Base-by-base conservation (phyloP, 2,329 filamentous ascomycete species). In the Hyphodiscus sp. region DNA sequence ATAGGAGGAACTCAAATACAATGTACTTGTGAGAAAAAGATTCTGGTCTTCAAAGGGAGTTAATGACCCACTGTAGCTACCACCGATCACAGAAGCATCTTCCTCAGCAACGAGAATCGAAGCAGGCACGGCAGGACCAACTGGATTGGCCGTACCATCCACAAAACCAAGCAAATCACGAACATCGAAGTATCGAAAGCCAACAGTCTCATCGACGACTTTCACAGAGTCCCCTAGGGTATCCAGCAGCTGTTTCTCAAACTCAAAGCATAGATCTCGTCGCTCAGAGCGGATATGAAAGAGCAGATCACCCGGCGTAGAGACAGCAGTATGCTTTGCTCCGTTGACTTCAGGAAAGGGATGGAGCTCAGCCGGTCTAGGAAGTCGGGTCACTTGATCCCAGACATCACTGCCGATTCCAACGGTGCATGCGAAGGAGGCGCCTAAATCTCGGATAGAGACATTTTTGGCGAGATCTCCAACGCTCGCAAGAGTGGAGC, bases 151-250 rank as follows among this genome's bases (percentile, higher is more conserved):
- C 0, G 79, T 83, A 16, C 80, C 80, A 53, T 83, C 80, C 2
- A 83, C 77, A 50, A 83, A 83, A 0, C 80, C 80, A 0, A 83
- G 71, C 0, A 82, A 72, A 55, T 82, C 79, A 1, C 80, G 76
- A 0, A 76, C 72, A 56, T 83, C 80, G 54, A 82, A 82, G 64
- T 82, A 83, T 2, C 80, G 75, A 64, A 83, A 83, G 0, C 80
- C 80, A 0, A 72, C 68, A 0, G 80, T 82, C 51, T 75, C 74
- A 49, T 83, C 80, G 1, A 74, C 69, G 1, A 80, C 70, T 0
- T 60, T 63, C 11, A 81, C 74, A 0, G 75, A 56, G 44, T 73
- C 72, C 0, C 75, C 76, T 0, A 83, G 70, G 1, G 63, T 58
- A 15, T 75, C 71, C 61, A 82, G 66, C 11, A 83, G 63, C 58